Conservation (phyloP, 2,329 filamentous ascomycete genomes). For the Lecanicillium sp. region DNA sequence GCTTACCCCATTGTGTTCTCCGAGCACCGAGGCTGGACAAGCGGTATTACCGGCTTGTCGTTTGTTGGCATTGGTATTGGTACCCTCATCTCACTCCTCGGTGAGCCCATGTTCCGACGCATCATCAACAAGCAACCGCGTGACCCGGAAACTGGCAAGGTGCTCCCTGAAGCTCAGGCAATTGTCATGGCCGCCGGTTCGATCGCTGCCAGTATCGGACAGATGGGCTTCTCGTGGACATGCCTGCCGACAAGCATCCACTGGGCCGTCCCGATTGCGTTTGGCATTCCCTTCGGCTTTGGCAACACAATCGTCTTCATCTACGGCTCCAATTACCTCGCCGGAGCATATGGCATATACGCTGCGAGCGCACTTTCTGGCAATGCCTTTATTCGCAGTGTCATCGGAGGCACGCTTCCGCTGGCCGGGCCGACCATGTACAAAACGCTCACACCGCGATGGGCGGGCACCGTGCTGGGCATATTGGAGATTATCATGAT, state of each 20-base stretch:
- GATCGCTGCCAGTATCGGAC: constrained; percentile 64
- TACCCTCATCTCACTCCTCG: constrained; percentile 51
- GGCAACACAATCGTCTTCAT: constrained; percentile 72
- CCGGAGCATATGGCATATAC: constrained; percentile 68
- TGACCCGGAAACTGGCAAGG: constrained; percentile 64
- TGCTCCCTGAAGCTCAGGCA: constrained; percentile 70
- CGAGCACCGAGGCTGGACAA: constrained; percentile 64
- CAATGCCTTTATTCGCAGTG: constrained; percentile 62
- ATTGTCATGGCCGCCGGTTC: constrained; percentile 69
- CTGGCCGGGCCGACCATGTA: constrained; percentile 67
- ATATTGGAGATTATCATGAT: constrained; percentile 62
- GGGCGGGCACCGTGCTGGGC: constrained; percentile 66
- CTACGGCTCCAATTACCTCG: constrained; percentile 69
- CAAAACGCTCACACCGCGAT: constrained; percentile 57
- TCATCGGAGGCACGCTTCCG: constrained; percentile 66
- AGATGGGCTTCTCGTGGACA: constrained; percentile 79
- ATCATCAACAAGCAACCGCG: constrained; percentile 68
- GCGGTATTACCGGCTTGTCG: constrained; percentile 65
- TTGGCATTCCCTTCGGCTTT: constrained; percentile 67
- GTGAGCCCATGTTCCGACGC: constrained; percentile 62
- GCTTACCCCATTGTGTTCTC: constrained; percentile 76
- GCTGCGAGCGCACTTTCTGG: constrained; percentile 69
- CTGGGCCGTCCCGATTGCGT: constrained; percentile 67
- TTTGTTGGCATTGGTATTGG: constrained; percentile 61
- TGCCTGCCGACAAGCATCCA: constrained; percentile 66